Conservation (phyloP, 1,284 basidiomycete species). For the Tilletia horrida region DNA sequence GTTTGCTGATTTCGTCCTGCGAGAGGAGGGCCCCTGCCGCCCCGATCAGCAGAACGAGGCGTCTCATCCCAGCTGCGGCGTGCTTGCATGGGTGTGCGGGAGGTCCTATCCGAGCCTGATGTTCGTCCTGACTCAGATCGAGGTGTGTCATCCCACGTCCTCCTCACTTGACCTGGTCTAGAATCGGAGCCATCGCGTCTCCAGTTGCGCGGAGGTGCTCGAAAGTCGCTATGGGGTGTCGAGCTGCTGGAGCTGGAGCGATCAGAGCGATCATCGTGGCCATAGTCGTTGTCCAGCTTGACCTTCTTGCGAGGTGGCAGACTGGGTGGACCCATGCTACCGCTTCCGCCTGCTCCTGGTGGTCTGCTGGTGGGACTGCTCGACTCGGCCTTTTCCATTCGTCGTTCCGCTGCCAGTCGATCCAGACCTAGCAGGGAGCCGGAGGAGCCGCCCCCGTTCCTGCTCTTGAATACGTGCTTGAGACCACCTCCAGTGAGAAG, state of each 20-base stretch:
- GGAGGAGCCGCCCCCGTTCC: slow-evolving; percentile 43
- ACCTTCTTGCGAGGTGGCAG: slow-evolving; percentile 24
- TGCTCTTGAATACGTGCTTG: slow-evolving; percentile 12
- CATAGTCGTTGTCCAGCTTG: slow-evolving; percentile 25
- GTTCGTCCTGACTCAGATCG: too few species aligned
- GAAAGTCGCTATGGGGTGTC: not conserved
- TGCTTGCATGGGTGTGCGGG: too few species aligned
- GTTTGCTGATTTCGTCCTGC: not conserved
- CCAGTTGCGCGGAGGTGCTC: not conserved
- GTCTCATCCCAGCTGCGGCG: too few species aligned
- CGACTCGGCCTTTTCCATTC: slow-evolving; percentile 76
- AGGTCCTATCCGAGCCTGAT: too few species aligned
- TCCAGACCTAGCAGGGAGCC: slow-evolving; percentile 64
- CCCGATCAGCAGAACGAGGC: too few species aligned
- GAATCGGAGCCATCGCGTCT: not conserved
- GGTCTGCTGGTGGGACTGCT: slow-evolving; percentile 24
- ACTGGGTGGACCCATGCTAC: slow-evolving; percentile 1
- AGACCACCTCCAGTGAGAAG: not conserved
- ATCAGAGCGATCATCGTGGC: not conserved
- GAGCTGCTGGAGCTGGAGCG: not conserved
- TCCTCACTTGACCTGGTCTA: slow-evolving; percentile 27
- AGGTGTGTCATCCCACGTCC: slow-evolving; percentile 20
- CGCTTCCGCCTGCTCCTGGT: not conserved
- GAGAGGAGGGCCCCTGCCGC: slow-evolving; percentile 26
- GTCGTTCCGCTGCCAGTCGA: slow-evolving; percentile 69